phyloP scores from a whole-genome alignment of 1,284 basidiomycete genomes.

The Trichosporon sp. region DNA sequence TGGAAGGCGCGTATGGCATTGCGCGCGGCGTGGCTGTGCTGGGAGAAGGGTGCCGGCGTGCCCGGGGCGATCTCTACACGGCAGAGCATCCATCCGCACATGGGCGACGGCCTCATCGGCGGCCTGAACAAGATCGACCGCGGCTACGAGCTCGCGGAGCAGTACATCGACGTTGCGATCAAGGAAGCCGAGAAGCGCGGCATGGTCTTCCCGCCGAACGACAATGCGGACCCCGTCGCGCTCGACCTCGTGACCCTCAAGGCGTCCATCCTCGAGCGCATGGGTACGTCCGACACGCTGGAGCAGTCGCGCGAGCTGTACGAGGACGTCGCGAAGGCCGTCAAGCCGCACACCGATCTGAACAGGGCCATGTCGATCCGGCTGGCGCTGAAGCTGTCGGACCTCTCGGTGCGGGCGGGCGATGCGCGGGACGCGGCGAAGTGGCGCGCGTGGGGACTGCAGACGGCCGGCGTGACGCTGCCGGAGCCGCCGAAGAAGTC shows the following conservation, averaged over 20 bases:
- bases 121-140: slow-evolving; percentile 33
- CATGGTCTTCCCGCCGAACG: slow-evolving; percentile 36
- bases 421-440: slow-evolving; percentile 27
- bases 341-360: slow-evolving; percentile 6
- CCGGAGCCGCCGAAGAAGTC: background rate
- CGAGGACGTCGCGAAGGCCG: slow-evolving; percentile 49
- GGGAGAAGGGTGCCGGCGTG: slow-evolving; percentile 64
- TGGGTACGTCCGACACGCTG: slow-evolving; percentile 59
- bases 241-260: slow-evolving; percentile 61
- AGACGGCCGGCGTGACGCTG: slow-evolving; percentile 21
- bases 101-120: slow-evolving; percentile 33
- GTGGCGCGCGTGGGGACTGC: slow-evolving; percentile 48
- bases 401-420: slow-evolving; percentile 35
- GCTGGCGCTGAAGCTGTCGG: slow-evolving; percentile 46
- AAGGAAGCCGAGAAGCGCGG: slow-evolving; percentile 31
- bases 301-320: slow-evolving; percentile 60
- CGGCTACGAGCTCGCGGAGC: slow-evolving; percentile 46
- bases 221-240: slow-evolving; percentile 36
- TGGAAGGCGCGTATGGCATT: slow-evolving; percentile 62
- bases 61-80: slow-evolving; percentile 29
- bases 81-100: slow-evolving; percentile 28
- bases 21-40: slow-evolving; percentile 70
- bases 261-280: slow-evolving; percentile 63
- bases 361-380: slow-evolving; percentile 29
- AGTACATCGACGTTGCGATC: slow-evolving; percentile 42